Conservation (phyloP, 768 basidiomycete genomes). For the Mycena vulgaris region DNA sequence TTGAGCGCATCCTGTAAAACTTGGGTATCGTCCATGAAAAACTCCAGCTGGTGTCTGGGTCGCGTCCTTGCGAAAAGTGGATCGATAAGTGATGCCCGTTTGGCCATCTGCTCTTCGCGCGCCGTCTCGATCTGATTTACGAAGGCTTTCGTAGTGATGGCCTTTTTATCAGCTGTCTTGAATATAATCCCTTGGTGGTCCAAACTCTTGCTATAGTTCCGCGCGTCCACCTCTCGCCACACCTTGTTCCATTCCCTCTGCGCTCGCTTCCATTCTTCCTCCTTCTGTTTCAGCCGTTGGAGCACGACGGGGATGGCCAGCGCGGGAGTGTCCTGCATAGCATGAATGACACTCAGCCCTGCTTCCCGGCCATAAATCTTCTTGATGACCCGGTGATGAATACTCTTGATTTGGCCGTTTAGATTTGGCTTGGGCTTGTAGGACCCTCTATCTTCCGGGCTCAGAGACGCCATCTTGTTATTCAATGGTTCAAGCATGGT, state of each 20-base stretch:
- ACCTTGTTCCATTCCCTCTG: slow-evolving; percentile 99
- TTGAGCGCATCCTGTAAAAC: slow-evolving; percentile 92
- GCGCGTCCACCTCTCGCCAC: slow-evolving; percentile 96
- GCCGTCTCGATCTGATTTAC: slow-evolving; percentile 89
- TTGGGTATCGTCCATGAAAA: slow-evolving; percentile 77
- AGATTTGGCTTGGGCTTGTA: slow-evolving; percentile 94
- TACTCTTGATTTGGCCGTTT: slow-evolving; percentile 88
- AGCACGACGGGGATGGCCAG: slow-evolving; percentile 93
- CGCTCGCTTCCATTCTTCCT: slow-evolving; percentile 98
- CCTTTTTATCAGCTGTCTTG: slow-evolving; percentile 92
- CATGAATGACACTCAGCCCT: slow-evolving; percentile 84
- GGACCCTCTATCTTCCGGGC: slow-evolving; percentile 79
- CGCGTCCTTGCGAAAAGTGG: slow-evolving; percentile 73
- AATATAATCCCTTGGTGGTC: slow-evolving; percentile 95
- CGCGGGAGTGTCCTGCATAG: slow-evolving; percentile 94
- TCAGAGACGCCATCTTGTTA: slow-evolving; percentile 87
- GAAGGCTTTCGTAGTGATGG: slow-evolving; percentile 80
- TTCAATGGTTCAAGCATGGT: slow-evolving; percentile 92
- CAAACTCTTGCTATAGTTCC: slow-evolving; percentile 93
- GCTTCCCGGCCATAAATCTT: slow-evolving; percentile 95
- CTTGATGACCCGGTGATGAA: slow-evolving; percentile 95
- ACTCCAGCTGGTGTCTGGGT: slow-evolving; percentile 86
- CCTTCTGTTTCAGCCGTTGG: slow-evolving; percentile 92
- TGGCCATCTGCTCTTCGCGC: slow-evolving; percentile 85
- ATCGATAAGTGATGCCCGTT: slow-evolving; percentile 74